Percentiles rank a stretch among this genome's conserved stretches.
These are phyloP conservation scores for Spencermartinsiella ligniputridi DNA, from an alignment of 1,139 yeast genomes.

Conservation along the genomic window DNA sequence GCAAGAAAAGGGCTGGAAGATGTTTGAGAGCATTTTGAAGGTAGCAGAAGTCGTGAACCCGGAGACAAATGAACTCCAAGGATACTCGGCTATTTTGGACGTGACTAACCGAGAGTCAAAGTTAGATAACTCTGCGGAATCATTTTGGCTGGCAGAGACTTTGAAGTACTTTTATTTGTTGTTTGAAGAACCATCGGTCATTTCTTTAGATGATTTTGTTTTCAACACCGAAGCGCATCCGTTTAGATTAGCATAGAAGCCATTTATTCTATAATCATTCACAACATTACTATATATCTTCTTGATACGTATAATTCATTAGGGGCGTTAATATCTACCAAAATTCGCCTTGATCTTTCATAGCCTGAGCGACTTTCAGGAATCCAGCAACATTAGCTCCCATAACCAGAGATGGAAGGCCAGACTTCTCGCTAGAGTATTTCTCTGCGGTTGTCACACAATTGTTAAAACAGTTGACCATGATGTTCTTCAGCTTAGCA, in stretches of 20 bases:
- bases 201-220: slow-evolving; percentile 66
- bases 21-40: slow-evolving; percentile 49
- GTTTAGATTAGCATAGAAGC: no score
- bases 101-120: slow-evolving; percentile 40
- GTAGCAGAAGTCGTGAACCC: slow-evolving; percentile 17
- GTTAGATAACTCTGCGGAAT: slow-evolving; percentile 48
- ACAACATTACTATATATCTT: no score
- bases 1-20: slow-evolving; percentile 66
- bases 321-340: no score
- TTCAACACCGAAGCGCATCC: slow-evolving; percentile 83
- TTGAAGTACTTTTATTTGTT: slow-evolving; percentile 68
- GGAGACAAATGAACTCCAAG: slow-evolving; percentile 41
- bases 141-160: slow-evolving; percentile 80
- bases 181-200: slow-evolving; percentile 54
- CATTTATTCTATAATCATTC: no score
- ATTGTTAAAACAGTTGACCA: slow-evolving; percentile 89
- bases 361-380: slow-evolving; percentile 96
- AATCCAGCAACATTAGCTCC: slow-evolving; percentile 99
- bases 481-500: slow-evolving; percentile 77
- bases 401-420: slow-evolving; percentile 88
- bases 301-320: no score
- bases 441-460: slow-evolving; percentile 83
- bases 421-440: slow-evolving; percentile 66
- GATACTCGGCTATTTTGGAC: slow-evolving; percentile 48
- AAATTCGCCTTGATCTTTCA: slow-evolving; percentile 95